Base-by-base conservation (phyloP, 192 early-diverging fungal species). In the Oehlia diaphana region DNA sequence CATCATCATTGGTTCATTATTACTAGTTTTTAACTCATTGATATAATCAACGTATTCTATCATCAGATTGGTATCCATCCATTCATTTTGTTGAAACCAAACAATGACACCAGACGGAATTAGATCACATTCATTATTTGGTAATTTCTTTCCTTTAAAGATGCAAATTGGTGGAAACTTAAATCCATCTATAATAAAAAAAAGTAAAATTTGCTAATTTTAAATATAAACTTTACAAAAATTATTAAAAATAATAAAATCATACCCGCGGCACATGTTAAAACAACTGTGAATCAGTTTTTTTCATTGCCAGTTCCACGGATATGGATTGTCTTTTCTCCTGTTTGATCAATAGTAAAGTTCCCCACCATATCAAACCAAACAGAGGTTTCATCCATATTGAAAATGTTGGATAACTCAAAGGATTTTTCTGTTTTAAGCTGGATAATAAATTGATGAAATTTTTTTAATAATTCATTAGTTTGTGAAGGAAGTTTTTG, bases 81-180 rank as follows among this genome's bases (percentile, higher is more conserved):
- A 74, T 16, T 58, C 35, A 12, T 74, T 74, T 14, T 62, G 19
- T 62, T 74, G 73, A 26, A 74, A 74, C 73, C 73, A 63, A 62
- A 62, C 58, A 14, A 74, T 19, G 3, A 61, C 73, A 7, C 39
- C 9, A 3, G 13, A 12, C 16, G 73, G 50, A 53, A 28, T 19
- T 74, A 7, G 6, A 31, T 23, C 10, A 1, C 13, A 2, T 37
- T 37, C 37, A 37, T 37, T 37, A 37, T 5, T 1, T 37, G 37
- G 37, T 37, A 37, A 2, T 37, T 37, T 37, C 6, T 37, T 37
- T 3, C 37, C 37, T 37, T 37, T 37, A 37, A 37, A 37, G 37
- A 74, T 74, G 33, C 4, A 28, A 61, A 74, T 31, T 2, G 73
- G 50, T 2, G 9, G 23, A 0, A 74, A 31, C 14, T 74, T 74